phyloP scores from a whole-genome alignment of 345 rosid species.

The Hibiscus tridactylites region DNA sequence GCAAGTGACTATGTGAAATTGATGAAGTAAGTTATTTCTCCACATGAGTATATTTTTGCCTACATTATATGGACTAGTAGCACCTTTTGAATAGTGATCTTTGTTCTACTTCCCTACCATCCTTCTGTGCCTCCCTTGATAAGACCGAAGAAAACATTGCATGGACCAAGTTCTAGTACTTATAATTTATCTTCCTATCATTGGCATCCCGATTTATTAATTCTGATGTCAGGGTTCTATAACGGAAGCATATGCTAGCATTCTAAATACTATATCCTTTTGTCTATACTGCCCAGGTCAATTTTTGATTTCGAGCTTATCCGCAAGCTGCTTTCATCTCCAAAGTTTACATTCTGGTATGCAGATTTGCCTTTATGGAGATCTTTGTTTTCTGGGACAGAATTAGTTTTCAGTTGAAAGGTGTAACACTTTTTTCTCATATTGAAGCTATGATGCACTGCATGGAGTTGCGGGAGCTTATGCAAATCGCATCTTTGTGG shows the following conservation, averaged over 20 bases:
- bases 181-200: neutral
- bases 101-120: neutral
- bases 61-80: neutral
- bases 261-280: neutral
- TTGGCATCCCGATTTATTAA: neutral
- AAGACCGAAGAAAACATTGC: neutral
- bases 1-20: conserved; percentile 82
- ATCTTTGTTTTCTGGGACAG: conserved; percentile 5
- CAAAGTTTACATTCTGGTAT: conserved; percentile 89
- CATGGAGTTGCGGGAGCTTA: conserved; percentile 99
- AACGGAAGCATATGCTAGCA: neutral
- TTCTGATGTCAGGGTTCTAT: neutral
- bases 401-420: neutral
- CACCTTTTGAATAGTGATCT: neutral
- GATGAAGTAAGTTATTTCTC: conserved; percentile 69
- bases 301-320: conserved; percentile 86
- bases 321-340: conserved; percentile 70
- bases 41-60: neutral
- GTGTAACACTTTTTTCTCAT: conserved; percentile 13
- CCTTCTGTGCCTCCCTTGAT: neutral
- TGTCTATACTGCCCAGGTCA: conserved; percentile 42
- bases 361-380: conserved; percentile 13
- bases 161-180: neutral
- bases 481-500: conserved; percentile 84
- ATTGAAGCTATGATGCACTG: conserved; percentile 75